Percentiles rank a stretch among this genome's conserved stretches.
These are phyloP conservation scores for Pisolithus microcarpus DNA, from an alignment of 768 basidiomycete genomes.

Conservation along the genomic window DNA sequence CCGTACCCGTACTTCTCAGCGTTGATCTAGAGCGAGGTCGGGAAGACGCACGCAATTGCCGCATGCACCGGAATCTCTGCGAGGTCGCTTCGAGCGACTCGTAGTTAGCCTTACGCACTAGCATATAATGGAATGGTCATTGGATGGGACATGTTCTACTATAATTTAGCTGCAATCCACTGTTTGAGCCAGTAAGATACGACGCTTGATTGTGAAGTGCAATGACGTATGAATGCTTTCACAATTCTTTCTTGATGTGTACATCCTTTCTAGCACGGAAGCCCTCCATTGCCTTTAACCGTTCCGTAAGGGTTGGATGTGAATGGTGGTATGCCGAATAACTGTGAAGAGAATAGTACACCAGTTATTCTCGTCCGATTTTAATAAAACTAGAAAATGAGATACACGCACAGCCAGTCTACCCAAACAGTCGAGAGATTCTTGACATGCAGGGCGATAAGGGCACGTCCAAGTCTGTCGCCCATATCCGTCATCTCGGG, in stretches of 20 bases:
- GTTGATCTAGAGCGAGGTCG: conserved; percentile 67
- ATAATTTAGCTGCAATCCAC: not conserved
- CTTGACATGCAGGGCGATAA: conserved; percentile 83
- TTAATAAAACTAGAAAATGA: not conserved
- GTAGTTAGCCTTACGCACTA: not conserved
- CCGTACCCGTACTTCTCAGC: conserved; percentile 65
- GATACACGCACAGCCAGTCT: conserved; percentile 68
- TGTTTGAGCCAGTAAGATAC: not conserved
- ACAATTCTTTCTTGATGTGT: conserved; percentile 23
- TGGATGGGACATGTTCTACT: not conserved
- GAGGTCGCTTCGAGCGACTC: not conserved
- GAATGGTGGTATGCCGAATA: conserved; percentile 96
- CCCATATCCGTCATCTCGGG: conserved; percentile 79
- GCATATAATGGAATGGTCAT: not conserved
- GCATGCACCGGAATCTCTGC: not conserved
- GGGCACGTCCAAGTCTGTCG: conserved; percentile 71
- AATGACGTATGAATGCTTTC: not conserved
- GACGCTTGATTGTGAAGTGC: not conserved
- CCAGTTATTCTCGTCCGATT: not conserved
- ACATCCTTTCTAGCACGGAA: conserved; percentile 39
- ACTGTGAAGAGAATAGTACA: conserved; percentile 27
- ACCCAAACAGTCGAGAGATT: conserved; percentile 93
- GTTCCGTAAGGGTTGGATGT: conserved; percentile 90
- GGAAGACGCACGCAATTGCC: conserved; percentile 38
- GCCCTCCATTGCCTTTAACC: conserved; percentile 73